These are phyloP conservation scores for Erigeron philadelphicus DNA, from an alignment of 140 eudicot species.

Conservation along the genomic window DNA sequence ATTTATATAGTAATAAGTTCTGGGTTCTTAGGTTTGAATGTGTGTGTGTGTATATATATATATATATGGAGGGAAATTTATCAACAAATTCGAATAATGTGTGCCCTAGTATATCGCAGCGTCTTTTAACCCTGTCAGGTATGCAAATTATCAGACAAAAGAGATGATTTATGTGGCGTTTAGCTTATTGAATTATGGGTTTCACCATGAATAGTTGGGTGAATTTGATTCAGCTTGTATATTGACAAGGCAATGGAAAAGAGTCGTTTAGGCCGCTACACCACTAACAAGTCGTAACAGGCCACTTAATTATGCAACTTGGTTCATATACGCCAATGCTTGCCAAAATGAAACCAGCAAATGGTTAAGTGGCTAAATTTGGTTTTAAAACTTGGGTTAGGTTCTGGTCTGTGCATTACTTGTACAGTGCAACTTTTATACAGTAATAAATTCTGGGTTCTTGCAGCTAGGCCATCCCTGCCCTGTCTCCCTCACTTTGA, in stretches of 20 bases:
- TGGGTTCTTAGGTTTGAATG: not conserved
- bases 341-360: not conserved
- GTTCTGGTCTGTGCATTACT: no score
- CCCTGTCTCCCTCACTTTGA: no score
- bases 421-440: no score
- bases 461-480: no score
- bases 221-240: not conserved
- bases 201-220: not conserved
- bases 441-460: no score
- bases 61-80: not conserved
- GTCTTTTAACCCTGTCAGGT: not conserved
- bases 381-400: no score
- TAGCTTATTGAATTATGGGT: not conserved
- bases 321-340: not conserved
- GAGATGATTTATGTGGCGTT: not conserved
- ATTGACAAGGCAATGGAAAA: not conserved
- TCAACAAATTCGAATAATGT: not conserved
- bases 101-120: not conserved
- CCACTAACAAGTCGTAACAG: not conserved
- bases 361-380: not conserved
- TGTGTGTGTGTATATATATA: not conserved
- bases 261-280: not conserved
- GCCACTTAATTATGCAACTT: not conserved
- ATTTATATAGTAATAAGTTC: not conserved
- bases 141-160: not conserved